Percentiles rank a stretch among this genome's conserved stretches.
phyloP scores from a whole-genome alignment of 2,329 filamentous ascomycete species.

The Trichoderma afroharzianum region DNA sequence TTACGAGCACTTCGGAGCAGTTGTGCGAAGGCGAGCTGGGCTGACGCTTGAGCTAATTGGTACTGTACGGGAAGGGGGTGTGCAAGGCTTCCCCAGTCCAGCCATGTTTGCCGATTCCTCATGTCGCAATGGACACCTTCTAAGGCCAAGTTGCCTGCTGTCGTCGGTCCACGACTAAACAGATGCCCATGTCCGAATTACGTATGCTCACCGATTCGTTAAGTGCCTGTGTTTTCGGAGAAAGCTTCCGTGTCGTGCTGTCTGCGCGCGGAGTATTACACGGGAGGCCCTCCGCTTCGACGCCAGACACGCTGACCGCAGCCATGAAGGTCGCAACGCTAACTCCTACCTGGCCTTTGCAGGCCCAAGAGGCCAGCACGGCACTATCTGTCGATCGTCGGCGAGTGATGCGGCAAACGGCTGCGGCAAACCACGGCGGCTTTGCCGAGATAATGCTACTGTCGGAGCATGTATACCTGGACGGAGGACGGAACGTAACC shows the following conservation, averaged over 20 bases:
- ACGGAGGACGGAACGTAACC: not conserved
- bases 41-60: not conserved
- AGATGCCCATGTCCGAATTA: constrained; percentile 11
- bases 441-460: constrained; percentile 7
- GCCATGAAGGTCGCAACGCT: not conserved
- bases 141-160: constrained; percentile 1
- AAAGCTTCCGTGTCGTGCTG: not conserved
- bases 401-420: constrained; percentile 11
- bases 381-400: constrained; percentile 15
- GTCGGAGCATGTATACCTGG: not conserved
- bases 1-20: not conserved
- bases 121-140: constrained; percentile 12
- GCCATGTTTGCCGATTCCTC: constrained; percentile 1
- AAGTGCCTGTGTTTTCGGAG: constrained; percentile 1
- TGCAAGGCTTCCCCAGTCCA: not conserved
- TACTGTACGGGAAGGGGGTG: not conserved
- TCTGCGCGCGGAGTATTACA: not conserved
- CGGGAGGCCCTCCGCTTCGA: not conserved
- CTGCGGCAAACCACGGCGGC: constrained; percentile 9
- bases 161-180: not conserved
- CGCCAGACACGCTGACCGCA: constrained; percentile 13
- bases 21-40: not conserved
- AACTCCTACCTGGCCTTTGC: not conserved
- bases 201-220: constrained; percentile 1
- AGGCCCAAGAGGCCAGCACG: constrained; percentile 4